Percentiles rank a stretch among this genome's conserved stretches.
phyloP scores from a whole-genome alignment of 192 early-diverging fungal genomes.

The Podila horticola region DNA sequence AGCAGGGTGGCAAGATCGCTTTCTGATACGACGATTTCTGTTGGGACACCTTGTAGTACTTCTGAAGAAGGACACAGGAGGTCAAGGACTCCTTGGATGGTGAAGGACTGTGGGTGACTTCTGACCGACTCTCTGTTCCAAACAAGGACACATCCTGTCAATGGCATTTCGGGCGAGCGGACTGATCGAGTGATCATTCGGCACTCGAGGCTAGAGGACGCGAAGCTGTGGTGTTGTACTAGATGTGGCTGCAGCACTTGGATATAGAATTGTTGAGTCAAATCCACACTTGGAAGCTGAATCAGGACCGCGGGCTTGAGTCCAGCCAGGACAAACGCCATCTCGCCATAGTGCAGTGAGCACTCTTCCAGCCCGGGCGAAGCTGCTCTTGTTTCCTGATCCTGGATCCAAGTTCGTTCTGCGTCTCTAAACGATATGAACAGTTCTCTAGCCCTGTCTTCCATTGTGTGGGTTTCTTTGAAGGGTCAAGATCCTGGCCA shows the following conservation, averaged over 20 bases:
- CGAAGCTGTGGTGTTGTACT: conserved; percentile 7
- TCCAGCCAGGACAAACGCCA: conserved; percentile 32
- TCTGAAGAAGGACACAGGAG: conserved; percentile 11
- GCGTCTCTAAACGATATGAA: neutral
- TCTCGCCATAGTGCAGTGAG: conserved; percentile 43
- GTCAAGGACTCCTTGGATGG: conserved; percentile 17
- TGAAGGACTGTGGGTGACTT: conserved; percentile 9
- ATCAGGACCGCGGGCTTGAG: conserved; percentile 41
- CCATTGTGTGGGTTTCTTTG: neutral
- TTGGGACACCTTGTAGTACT: neutral
- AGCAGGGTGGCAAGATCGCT: conserved; percentile 26
- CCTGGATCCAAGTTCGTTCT: conserved; percentile 23
- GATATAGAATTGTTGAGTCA: conserved; percentile 10
- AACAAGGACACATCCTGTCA: conserved; percentile 33
- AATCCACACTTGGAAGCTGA: conserved; percentile 14
- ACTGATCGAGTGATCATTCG: conserved; percentile 20
- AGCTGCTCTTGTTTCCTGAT: neutral
- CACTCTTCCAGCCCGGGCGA: conserved; percentile 15
- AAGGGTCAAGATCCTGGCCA: too few species aligned
- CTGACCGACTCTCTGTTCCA: conserved; percentile 13
- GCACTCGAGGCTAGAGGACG: conserved; percentile 11
- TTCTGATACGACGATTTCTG: conserved; percentile 10
- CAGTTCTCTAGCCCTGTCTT: neutral
- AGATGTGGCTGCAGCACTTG: conserved; percentile 14
- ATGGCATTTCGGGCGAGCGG: conserved; percentile 37